phyloP scores from a whole-genome alignment of 1,139 yeast species.

The Lodderomyces elongisporus region DNA sequence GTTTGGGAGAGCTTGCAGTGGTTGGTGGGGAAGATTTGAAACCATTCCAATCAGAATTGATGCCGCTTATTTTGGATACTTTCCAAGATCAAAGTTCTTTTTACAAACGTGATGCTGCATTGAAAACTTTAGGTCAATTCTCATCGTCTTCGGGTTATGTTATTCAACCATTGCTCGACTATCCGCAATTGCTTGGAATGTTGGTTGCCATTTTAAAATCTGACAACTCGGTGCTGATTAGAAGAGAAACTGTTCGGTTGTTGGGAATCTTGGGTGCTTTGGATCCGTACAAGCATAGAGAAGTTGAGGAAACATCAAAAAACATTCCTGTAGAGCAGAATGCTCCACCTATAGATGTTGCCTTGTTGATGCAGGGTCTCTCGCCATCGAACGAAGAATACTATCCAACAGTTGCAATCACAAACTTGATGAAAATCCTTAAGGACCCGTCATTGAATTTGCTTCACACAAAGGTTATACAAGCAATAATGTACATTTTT shows the following conservation, averaged over 20 bases:
- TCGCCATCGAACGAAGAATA: slow-evolving; percentile 92
- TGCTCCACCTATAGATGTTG: slow-evolving; percentile 87
- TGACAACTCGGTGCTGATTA: slow-evolving; percentile 66
- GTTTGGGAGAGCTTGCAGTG: slow-evolving; percentile 85
- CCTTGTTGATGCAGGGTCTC: slow-evolving; percentile 86
- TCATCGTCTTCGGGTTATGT: slow-evolving; percentile 93
- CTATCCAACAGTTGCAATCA: slow-evolving; percentile 91
- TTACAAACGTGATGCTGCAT: slow-evolving; percentile 82
- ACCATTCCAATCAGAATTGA: slow-evolving; percentile 65
- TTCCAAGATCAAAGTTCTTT: slow-evolving; percentile 90
- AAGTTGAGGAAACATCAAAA: slow-evolving; percentile 73
- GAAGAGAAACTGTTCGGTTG: slow-evolving; percentile 82
- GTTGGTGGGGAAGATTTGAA: slow-evolving; percentile 85
- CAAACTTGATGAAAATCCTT: slow-evolving; percentile 73
- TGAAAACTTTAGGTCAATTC: slow-evolving; percentile 81
- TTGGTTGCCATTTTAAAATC: slow-evolving; percentile 76
- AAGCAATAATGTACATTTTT: slow-evolving; percentile 86
- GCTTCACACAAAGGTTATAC: slow-evolving; percentile 87
- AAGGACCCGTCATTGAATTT: slow-evolving; percentile 80
- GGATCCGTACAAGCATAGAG: slow-evolving; percentile 93
- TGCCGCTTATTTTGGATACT: slow-evolving; percentile 85
- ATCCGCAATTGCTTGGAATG: slow-evolving; percentile 82
- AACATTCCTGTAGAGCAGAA: slow-evolving; percentile 67
- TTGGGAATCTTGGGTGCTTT: slow-evolving; percentile 93
- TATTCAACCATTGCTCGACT: slow-evolving; percentile 85